Base-by-base conservation (phyloP, 805 yeast genomes). In the Candida berthetii region DNA sequence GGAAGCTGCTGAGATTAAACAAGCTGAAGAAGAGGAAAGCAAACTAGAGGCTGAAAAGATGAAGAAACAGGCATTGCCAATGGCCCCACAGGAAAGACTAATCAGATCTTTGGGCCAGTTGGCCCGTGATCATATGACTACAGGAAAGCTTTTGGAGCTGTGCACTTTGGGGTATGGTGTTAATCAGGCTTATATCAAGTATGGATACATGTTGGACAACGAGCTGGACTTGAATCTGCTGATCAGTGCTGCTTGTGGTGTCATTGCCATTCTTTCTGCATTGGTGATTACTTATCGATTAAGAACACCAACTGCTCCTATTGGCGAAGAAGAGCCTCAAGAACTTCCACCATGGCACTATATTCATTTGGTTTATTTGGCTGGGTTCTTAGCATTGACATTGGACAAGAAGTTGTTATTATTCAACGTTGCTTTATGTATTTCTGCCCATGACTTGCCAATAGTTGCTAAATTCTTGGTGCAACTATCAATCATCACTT, bases 291-390 rank as follows among this genome's bases (percentile, higher is more conserved):
- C 49, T 15, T 47, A 35, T 38, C 47, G 44, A 44, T 45, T 17
- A 42, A 42, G 38, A 19, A 38, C 1, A 40, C 17, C 2, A 18
- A 13, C 16, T 28, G 33, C 34, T 35, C 19, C 42, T 27, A 7
- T 41, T 20, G 4, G 19, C 8, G 20, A 37, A 18, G 16, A 9
- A n/a, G 16, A 16, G n/a, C 11, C 15, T 14, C n/a, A 19, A n/a
- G 38, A 32, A 13, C 24, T 60, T 19, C 65, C 66, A 1, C 51
- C 54, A 13, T 66, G 64, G 55, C 65, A 66, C 39, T 49, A 59
- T 3, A 33, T 64, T 3, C 66, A 66, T 43, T 32, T 62, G 32
- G 41, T 63, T 4, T 64, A 55, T 44, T 35, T 67, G 17, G 66
- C 70, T 2, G 45, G 58, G 9, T 48, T 59, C 50, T 25, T 63